A percentile compares a stretch with the other conserved stretches of the same genome.
phyloP scores from a whole-genome alignment of 345 rosid species.

The Noccaea bulbosa region DNA sequence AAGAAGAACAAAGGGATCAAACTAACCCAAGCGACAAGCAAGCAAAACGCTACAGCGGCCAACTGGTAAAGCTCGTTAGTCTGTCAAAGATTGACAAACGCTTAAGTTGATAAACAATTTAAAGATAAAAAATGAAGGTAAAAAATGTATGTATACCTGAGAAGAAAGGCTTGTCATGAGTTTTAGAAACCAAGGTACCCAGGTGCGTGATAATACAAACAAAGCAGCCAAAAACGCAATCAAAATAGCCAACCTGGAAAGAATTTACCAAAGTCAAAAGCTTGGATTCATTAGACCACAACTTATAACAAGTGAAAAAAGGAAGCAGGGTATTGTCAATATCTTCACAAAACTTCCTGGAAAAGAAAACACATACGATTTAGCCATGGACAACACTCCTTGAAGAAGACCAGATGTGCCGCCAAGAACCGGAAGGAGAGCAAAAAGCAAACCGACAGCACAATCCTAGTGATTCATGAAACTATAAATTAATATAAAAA shows the following conservation, averaged over 20 bases:
- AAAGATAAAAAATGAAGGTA: background rate
- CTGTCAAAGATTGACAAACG: constrained; percentile 53
- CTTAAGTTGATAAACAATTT: constrained; percentile 36
- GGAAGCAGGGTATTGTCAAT: constrained; percentile 10
- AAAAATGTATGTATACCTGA: constrained; percentile 53
- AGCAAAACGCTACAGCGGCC: constrained; percentile 96
- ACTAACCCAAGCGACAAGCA: constrained; percentile 97
- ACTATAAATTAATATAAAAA: constrained; percentile 5
- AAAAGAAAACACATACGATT: constrained; percentile 59
- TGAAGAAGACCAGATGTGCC: constrained; percentile 86
- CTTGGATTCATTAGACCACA: constrained; percentile 2
- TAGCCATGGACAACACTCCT: constrained; percentile 83
- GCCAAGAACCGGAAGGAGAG: constrained; percentile 93
- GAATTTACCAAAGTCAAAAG: constrained; percentile 14
- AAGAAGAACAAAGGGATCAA: constrained; percentile 43
- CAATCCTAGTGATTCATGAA: constrained; percentile 65
- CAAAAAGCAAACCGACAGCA: constrained; percentile 92
- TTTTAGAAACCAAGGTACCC: constrained; percentile 87
- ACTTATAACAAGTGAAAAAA: constrained; percentile 10
- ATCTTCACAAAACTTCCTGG: constrained; percentile 11
- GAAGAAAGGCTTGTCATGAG: constrained; percentile 89
- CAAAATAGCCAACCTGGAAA: constrained; percentile 69
- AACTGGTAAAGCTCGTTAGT: constrained; percentile 98
- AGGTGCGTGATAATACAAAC: constrained; percentile 68
- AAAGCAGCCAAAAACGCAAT: constrained; percentile 72